Conservation (phyloP, 2,329 filamentous ascomycete genomes). For the Ascochyta rabiei region DNA sequence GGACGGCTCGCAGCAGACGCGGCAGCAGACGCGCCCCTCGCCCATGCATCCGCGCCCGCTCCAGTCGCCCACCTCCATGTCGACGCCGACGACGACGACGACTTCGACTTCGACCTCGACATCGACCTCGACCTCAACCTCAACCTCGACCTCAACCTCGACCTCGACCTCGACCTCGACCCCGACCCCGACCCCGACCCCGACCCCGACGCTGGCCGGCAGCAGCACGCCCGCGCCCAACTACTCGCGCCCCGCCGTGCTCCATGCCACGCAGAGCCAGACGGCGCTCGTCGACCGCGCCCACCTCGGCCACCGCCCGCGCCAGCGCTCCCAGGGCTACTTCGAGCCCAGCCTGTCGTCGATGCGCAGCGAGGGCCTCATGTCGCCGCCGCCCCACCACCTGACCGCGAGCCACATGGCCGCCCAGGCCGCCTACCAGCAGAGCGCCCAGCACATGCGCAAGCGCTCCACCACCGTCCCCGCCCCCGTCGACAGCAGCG, state of each 20-base stretch:
- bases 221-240: conserved; percentile 35
- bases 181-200: too few species aligned
- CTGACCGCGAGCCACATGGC: conserved; percentile 77
- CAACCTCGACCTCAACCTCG: too few species aligned
- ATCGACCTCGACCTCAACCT: too few species aligned
- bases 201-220: conserved; percentile 10
- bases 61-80: conserved; percentile 30
- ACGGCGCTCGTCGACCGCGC: conserved; percentile 16
- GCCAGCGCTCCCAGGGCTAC: conserved; percentile 75
- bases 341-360: conserved; percentile 76
- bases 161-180: too few species aligned
- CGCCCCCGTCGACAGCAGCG: conserved; percentile 51
- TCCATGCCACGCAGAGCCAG: conserved; percentile 42
- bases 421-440: conserved; percentile 75
- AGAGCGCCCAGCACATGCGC: conserved; percentile 60
- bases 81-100: too few species aligned
- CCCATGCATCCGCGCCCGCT: conserved; percentile 43
- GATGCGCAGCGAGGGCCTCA: conserved; percentile 49
- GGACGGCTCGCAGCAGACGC: conserved; percentile 50
- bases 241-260: conserved; percentile 46
- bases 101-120: too few species aligned
- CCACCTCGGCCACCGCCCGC: conserved; percentile 59
- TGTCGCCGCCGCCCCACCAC: conserved; percentile 47
- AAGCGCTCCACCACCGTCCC: conserved; percentile 79
- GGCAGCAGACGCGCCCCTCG: conserved; percentile 45